Percentiles rank a stretch among this genome's conserved stretches.
These are phyloP conservation scores for Acanthamoeba triangularis DNA, from an alignment of 208 protist genomes.

Conservation along the genomic window DNA sequence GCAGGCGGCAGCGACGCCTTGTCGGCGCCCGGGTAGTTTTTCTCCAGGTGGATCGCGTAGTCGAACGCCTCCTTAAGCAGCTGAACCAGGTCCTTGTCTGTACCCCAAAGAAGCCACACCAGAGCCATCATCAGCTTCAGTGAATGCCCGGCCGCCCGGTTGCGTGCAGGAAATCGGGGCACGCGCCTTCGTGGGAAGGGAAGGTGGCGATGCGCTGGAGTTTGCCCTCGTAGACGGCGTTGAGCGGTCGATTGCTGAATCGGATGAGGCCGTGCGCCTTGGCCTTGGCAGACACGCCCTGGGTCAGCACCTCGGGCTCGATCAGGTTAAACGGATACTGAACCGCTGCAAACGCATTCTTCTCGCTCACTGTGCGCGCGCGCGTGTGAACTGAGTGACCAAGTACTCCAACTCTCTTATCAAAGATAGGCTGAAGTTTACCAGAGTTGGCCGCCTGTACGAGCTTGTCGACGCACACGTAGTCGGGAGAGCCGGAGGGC, in stretches of 20 bases:
- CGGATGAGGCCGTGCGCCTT: slow-evolving; percentile 5
- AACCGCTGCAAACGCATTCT: neutral
- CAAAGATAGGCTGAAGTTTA: too few species aligned
- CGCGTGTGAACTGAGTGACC: too few species aligned
- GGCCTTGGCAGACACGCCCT: neutral
- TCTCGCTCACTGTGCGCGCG: neutral
- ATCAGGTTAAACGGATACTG: slow-evolving; percentile 51
- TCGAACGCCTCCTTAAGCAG: slow-evolving; percentile 45
- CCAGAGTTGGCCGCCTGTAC: neutral
- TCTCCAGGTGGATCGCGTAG: slow-evolving; percentile 49
- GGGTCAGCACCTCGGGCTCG: slow-evolving; percentile 14
- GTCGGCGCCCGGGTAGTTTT: slow-evolving; percentile 9
- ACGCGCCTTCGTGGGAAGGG: neutral
- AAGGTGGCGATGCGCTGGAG: slow-evolving; percentile 6
- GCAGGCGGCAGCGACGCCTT: neutral
- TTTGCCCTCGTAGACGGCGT: slow-evolving; percentile 6
- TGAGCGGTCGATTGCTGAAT: slow-evolving; percentile 4
- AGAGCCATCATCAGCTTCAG: neutral
- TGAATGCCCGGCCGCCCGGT: neutral
- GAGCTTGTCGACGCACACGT: neutral
- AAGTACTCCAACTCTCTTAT: too few species aligned
- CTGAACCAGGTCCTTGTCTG: slow-evolving; percentile 51
- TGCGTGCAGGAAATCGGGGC: neutral
- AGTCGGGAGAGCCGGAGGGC: neutral
- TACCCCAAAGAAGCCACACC: too few species aligned